Conservation (phyloP, 2,329 filamentous ascomycete species). For the Scolecobasidium constrictum region DNA sequence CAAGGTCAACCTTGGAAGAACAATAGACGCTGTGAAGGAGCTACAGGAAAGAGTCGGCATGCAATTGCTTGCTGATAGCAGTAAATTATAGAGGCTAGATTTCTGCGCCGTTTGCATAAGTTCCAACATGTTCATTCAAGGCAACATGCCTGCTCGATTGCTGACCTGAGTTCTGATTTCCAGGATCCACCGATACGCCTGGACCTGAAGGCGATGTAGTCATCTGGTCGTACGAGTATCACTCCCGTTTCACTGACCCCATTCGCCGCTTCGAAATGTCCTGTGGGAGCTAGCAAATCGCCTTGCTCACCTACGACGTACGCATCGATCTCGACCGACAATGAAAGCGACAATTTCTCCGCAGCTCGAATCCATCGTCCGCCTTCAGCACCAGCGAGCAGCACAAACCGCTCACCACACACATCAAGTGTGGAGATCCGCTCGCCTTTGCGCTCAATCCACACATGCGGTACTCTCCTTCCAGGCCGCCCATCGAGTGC, state of each 20-base stretch:
- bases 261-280: background rate
- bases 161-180: too few species aligned
- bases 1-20: constrained; percentile 70
- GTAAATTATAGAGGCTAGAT: constrained; percentile 1
- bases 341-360: background rate
- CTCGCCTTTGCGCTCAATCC: background rate
- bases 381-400: background rate
- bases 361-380: background rate
- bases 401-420: background rate
- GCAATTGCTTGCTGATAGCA: constrained; percentile 37
- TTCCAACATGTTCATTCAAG: too few species aligned
- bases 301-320: background rate
- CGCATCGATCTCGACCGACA: background rate
- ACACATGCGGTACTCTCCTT: background rate
- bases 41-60: constrained; percentile 68
- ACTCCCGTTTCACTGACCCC: background rate
- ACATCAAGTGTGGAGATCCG: background rate
- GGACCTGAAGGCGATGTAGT: too few species aligned
- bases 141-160: too few species aligned
- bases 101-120: too few species aligned
- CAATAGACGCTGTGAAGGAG: constrained; percentile 70
- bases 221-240: background rate
- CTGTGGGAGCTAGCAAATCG: background rate
- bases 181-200: too few species aligned
- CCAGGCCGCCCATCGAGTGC: background rate